Evolutionary conservation across 257 asterid genomes (phyloP), one percentile per base, ranked within the genome.

Genomic region (Lavandula angustifolia): DNA sequence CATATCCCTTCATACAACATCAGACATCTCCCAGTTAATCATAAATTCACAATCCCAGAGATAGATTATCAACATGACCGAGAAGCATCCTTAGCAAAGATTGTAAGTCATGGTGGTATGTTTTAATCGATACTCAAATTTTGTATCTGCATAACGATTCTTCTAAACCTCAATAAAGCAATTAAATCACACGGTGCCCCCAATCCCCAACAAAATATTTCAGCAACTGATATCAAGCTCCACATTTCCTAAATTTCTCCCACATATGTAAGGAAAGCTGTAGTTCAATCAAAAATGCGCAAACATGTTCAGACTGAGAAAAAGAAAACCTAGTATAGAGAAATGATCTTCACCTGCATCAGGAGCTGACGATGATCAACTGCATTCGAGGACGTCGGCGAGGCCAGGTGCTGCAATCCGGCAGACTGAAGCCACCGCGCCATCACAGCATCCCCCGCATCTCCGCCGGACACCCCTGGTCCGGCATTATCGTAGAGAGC

Each of bases 391-490:
- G 96, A 95, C 85, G 84, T 35, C 40, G 99, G 96, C 66, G 99
- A 89, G 67, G 92, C 94, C 94, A 92, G 87, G 87, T 92, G 99
- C 90, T 94, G 99, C 84, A 90, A 81, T 64, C 99, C 99, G 4
- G 99, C 95, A 70, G 99, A 94, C 78, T 90, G 97, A 64, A 94
- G 95, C 99, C 97, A 94, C 78, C 96, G 84, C 3, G 92, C 95
- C 99, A 84, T 92, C 72, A 92, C 97, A 9, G 95, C 96, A 35
- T 92, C 96, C 51, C 99, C 95, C 38, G 92, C 92, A 72, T 94
- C 97, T 68, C 92, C 92, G 37, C 85, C 78, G 59, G 92, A 76
- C 80, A 79, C 91, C 70, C 81, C 87, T 47, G 79, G 79, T 32
- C 88, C 94, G 7, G 81, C 96, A 73, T 85, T 87, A 80, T 92